Base-by-base conservation (phyloP, 2,329 filamentous ascomycete genomes). In the Colletotrichum lindemuthianum region DNA sequence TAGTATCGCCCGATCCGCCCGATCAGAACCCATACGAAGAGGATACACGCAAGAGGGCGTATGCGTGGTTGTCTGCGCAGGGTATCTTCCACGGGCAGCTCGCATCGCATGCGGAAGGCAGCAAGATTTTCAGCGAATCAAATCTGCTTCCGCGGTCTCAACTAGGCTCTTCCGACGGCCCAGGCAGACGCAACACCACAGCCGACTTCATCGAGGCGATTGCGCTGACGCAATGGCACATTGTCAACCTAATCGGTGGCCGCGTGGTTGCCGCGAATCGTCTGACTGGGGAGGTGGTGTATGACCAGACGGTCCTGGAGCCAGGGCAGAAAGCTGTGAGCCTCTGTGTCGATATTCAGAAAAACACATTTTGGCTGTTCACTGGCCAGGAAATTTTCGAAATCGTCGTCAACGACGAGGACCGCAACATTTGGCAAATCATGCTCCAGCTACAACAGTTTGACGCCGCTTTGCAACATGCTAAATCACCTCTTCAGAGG, bases 291-390 rank as follows among this genome's bases (percentile, higher is more conserved):
- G 88, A 90, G 55, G 83, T 95, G 51, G 91, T 97, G 2, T 96
- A 96, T 70, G 92, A 97, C 74, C 93, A 98, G 76, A 84, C 89
- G 24, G 90, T 99, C 5, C 82, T 98, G 12, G 91, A 95, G 59
- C 85, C 88, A 5, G 92, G 91, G 0, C 92, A 97, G 71, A 89
- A 85, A 71, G 88, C 90, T 5, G 81, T 99, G n/a, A 93, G 92
- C 0, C 85, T 99, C 15, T 90, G 93, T 54, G 90, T 95, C 8
- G 96, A 99, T 76, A 86, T 91, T 66, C 95, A 96, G 76, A 97
- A 97, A 81, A 96, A 95, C 72, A 99, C 96, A 0, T 97, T 95
- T 74, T 99, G 96, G 96, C 85, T 99, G 2, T 97, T 98, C 73
- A 98, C 95, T 0, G 86, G 88, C 0, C 86, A 92, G 60, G 93